Evolutionary conservation across 129 eudicot species (phyloP), one percentile per base, ranked within the genome.

Genomic region (Flaveria bidentis): DNA sequence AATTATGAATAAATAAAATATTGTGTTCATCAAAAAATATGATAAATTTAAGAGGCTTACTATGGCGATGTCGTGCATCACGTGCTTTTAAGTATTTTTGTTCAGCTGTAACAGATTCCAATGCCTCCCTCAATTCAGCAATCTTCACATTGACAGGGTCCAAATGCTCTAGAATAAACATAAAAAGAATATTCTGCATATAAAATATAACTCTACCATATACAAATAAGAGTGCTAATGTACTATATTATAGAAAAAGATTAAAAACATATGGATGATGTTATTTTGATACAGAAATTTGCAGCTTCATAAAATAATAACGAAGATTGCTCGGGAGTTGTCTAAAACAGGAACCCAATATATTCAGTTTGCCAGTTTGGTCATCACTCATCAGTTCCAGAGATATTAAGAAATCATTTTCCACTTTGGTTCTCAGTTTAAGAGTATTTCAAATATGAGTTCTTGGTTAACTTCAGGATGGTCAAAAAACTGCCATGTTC

Each of bases 61-160:
- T 94, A 69, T 83, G 97, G 67, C 99, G 99, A 78, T 94, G 97
- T 18, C 97, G 96, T 77, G 86, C 25, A 84, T 91, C 99, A 72
- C 99, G 94, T 20, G 99, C 94, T 85, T 83, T 94, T 87, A 94
- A 89, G 83, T 83, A 94, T 83, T 85, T 91, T 84, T 94, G 99
- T 82, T 94, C 99, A 17, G 89, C 87, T 39, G 97, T 91, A 65
- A 94, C 94, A 65, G 96, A 87, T 78, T 94, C 97, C 81, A 94
- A 78, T 67, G 97, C 92, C 87, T 94, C 99, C 82, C 96, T 89
- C 70, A 94, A 82, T 83, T 94, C 92, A 77, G 99, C 97, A 81
- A 94, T 94, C 79, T 89, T 94, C 71, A 91, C 99, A 85, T 91
- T 94, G 67, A 94, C 84, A 5, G 99, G 99, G 85, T 94, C 99